These are phyloP conservation scores for Candida endomychidarum DNA, from an alignment of 805 yeast genomes.

Conservation along the genomic window DNA sequence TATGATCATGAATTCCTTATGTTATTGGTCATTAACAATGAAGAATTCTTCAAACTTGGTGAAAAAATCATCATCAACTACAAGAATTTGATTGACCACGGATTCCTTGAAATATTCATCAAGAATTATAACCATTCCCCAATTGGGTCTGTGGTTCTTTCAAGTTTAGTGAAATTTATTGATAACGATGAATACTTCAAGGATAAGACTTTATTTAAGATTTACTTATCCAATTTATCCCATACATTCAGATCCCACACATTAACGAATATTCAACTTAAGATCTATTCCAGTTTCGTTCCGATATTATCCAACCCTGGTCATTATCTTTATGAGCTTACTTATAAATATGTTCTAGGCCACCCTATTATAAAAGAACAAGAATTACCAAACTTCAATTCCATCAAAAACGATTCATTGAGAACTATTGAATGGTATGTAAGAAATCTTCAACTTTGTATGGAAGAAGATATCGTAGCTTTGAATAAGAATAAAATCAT, in stretches of 20 bases:
- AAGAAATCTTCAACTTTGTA: conserved; percentile 21
- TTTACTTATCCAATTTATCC: conserved; percentile 50
- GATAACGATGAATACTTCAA: conserved; percentile 42
- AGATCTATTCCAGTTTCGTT: conserved; percentile 53
- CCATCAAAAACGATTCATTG: conserved; percentile 45
- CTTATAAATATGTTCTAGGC: conserved; percentile 61
- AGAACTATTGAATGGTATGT: conserved; percentile 64
- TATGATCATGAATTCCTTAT: conserved; percentile 77
- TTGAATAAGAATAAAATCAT: conserved; percentile 55
- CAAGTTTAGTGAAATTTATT: conserved; percentile 44
- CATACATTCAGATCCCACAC: conserved; percentile 29
- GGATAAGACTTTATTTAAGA: conserved; percentile 55
- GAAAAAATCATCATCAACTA: conserved; percentile 44
- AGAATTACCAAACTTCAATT: conserved; percentile 48
- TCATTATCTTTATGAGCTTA: conserved; percentile 71
- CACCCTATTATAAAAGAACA: conserved; percentile 45
- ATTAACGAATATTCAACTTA: conserved; percentile 42
- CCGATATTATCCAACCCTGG: conserved; percentile 66
- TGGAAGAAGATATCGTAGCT: conserved; percentile 48
- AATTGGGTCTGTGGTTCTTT: conserved; percentile 45
- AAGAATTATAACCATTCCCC: conserved; percentile 39
- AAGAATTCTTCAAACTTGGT: conserved; percentile 51
- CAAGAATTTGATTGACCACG: conserved; percentile 55
- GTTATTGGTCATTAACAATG: conserved; percentile 59
- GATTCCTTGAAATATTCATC: conserved; percentile 51